Evolutionary conservation across 2,329 filamentous ascomycete species (phyloP), one percentile per base, ranked within the genome.

Genomic region (Nemania diffusa): DNA sequence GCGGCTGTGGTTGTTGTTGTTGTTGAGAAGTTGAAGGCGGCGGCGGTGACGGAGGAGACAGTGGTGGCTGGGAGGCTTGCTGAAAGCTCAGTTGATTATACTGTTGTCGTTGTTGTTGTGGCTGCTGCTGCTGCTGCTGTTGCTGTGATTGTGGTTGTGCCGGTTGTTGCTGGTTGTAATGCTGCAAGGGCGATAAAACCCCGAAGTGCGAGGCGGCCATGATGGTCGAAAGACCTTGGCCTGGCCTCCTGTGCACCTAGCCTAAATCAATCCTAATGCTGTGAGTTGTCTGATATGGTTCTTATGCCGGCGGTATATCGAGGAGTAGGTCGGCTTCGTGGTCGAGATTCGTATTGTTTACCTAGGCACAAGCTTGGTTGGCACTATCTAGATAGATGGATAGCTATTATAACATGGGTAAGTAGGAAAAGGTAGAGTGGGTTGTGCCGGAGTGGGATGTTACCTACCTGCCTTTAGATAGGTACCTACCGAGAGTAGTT

Each of bases 141-240:
- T 58, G 62, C 1, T 60, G 62, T 13, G 34, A 55, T 26, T 59
- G 59, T 4, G 51, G 57, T 8, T 62, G 57, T 46, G 11, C 2
- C 20, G 62, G 50, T 26, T 56, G 58, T 9, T 56, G 55, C n/a
- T 72, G 72, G 37, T 72, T 74, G 50, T 69, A 71, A 55, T 73
- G 70, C 51, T 73, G 70, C 40, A 73, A 58, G 5, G 70, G 69
- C 56, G 46, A 68, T 37, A 75, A 52, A 13, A 64, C 57, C n/a
- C 64, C 69, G 61, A 73, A 74, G 40, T 71, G 73, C 7, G 70
- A 67, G 56, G 70, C 61, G 53, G 72, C 68, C 73, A 75, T 75
- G 15, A 9, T 70, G 42, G 62, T 58, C 55, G 44, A 56, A 37
- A 48, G 61, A 57, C 62, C 62, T 20, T 37, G 62, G 58, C 61